Conservation (phyloP, 2,329 filamentous ascomycete genomes). For the Botryotinia calthae region DNA sequence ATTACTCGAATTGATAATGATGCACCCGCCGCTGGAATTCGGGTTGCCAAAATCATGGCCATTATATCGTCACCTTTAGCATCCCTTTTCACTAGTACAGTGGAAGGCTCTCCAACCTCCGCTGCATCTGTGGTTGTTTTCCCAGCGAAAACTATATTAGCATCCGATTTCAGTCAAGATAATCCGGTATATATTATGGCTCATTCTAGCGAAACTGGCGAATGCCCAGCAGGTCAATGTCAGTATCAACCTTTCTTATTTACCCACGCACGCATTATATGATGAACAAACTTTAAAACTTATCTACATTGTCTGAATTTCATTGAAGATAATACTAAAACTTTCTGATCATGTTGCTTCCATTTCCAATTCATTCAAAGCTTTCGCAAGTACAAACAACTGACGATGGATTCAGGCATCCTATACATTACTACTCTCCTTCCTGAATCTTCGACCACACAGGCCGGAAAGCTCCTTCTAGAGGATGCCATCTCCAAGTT, state of each 20-base stretch:
- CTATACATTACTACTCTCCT: conserved; percentile 36
- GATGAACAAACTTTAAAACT: conserved; percentile 90
- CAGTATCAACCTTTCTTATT: conserved; percentile 50
- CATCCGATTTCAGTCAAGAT: conserved; percentile 40
- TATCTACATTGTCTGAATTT: conserved; percentile 99
- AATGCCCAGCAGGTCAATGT: conserved; percentile 89
- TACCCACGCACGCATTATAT: conserved; percentile 49
- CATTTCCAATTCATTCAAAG: conserved; percentile 23
- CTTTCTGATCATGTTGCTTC: conserved; percentile 68
- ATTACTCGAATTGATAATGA: conserved; percentile 46
- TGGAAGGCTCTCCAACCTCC: conserved; percentile 73
- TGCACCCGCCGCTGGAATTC: conserved; percentile 28
- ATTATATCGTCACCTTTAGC: conserved; percentile 66
- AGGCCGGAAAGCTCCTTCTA: conserved; percentile 27
- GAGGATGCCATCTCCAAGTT: conserved; percentile 17
- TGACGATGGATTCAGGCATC: conserved; percentile 37
- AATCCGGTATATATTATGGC: conserved; percentile 60
- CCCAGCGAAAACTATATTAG: conserved; percentile 50
- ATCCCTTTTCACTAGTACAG: conserved; percentile 64
- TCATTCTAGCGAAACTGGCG: conserved; percentile 88
- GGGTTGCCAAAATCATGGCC: conserved; percentile 60
- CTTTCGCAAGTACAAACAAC: conserved; percentile 26
- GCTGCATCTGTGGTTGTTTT: conserved; percentile 71
- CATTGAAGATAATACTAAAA: conserved; percentile 90
- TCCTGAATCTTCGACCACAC: conserved; percentile 19